Base-by-base conservation (phyloP, 768 basidiomycete species). In the Phanerodontia chrysosporium region DNA sequence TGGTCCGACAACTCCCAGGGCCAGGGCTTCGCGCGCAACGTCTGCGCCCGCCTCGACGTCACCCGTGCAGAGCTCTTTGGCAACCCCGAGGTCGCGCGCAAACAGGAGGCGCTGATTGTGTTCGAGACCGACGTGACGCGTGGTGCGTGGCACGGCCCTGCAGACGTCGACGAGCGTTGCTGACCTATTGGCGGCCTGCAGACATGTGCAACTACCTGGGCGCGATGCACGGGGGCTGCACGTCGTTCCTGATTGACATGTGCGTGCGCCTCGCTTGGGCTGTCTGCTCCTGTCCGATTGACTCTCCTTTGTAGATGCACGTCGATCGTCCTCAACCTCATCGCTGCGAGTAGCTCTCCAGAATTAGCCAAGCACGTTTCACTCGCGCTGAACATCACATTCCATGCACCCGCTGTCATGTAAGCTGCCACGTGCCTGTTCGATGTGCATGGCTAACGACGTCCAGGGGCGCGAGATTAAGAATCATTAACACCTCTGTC, bases 51-150 rank as follows among this genome's bases (percentile, higher is more conserved):
- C 24, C 55, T 61, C 28, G 39, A 45, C 21, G 57, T 55, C 13
- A 54, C 60, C 22, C 52, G 58, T 9, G 39, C 58, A 36, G 21
- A 39, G 27, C 55, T 58, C 3, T 30, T 30, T 16, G 60, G 52
- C 9, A 71, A 72, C 45, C 58, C 55, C 18, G 73, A 73, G 44
- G 72, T 72, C 55, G 63, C 69, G 12, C 49, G 62, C 22, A 71
- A 67, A 68, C 69, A 74, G 55, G 52, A 39, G 35, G 68, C 63
- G 0, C 62, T 63, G 45, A 58, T 73, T 8, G 68, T 73, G 9
- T 73, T 69, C 51, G 69, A 72, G 59, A 25, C 71, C 1, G 63
- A 51, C 0, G 69, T 72, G 2, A 39, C 55, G 18, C 60, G 67
- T 49, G 72, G 72, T 73, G 36, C 54, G 62, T 60, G 29, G 22